Evolutionary conservation across 192 early-diverging fungal species (phyloP), one percentile per base, ranked within the genome.

Genomic region (Lunasporangiospora selenospora): DNA sequence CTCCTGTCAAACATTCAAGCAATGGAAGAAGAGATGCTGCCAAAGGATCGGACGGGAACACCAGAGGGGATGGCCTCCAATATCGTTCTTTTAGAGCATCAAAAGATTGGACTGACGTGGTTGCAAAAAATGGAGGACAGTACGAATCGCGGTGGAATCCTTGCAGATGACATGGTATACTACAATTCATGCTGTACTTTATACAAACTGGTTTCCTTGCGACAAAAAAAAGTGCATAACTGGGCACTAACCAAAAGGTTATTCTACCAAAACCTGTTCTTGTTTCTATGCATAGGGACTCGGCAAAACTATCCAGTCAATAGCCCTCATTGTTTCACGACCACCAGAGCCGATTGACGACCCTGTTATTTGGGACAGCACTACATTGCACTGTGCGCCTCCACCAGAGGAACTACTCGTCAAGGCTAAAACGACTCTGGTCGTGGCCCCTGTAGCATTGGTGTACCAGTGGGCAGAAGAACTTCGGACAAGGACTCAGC

Each of bases 391-490:
- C 24, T 23, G 44, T 32, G 30, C 26, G 4, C 40, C 58, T 1
- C 64, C 53, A 18, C 32, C 73, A 65, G 33, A 39, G 18, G 30
- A 47, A 3, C 45, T 30, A 16, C 60, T 56, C 26, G 43, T 62
- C 18, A 64, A 81, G 46, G 63, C 76, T 39, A 87, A 87, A 39
- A 54, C 81, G 0, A 93, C 90, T 1, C 78, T 94, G 29, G 62
- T 94, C 16, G 77, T 93, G 1, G 86, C 89, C 4, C 91, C 93
- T 1, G 78, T 88, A 2, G 79, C 87, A 0, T 64, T 92, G 13
- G 73, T 94, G 30, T 64, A 82, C 34, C 92, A 94, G 53, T 95
- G 93, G 93, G 67, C 75, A 26, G 67, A 75, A 29, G 93, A 95
- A 65, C 67, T 93, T 15, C 31, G 65, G 29, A 71, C 62, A n/a